Conservation (phyloP, 495 filamentous ascomycete species). For the Penicillium pancosmium region DNA sequence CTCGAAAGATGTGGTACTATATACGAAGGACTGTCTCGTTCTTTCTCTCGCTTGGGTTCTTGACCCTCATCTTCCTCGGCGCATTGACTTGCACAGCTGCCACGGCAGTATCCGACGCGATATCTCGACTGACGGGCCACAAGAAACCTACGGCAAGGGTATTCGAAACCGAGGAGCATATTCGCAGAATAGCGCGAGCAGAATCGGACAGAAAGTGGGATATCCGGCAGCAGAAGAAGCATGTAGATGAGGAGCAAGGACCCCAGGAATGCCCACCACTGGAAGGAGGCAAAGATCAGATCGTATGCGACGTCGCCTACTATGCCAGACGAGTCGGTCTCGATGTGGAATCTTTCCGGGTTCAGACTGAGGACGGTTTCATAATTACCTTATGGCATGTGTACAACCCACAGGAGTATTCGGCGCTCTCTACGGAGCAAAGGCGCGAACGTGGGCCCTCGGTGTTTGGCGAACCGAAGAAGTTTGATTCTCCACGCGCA, state of each 20-base stretch:
- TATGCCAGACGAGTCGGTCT: constrained; percentile 89
- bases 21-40: constrained; percentile 66
- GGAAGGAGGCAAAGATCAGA: constrained; percentile 77
- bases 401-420: constrained; percentile 79
- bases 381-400: constrained; percentile 87
- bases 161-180: constrained; percentile 72
- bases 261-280: constrained; percentile 64
- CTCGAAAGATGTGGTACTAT: constrained; percentile 65
- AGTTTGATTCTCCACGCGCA: constrained; percentile 5
- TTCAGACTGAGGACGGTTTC: constrained; percentile 95
- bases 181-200: constrained; percentile 52
- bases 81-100: constrained; percentile 65
- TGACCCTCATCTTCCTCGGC: constrained; percentile 74
- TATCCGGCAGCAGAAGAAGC: constrained; percentile 41
- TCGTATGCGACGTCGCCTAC: constrained; percentile 80
- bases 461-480: constrained; percentile 33
- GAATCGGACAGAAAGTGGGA: constrained; percentile 65
- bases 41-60: constrained; percentile 74
- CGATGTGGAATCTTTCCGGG: constrained; percentile 79
- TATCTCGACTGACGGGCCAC: constrained; percentile 52
- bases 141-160: constrained; percentile 62
- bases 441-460: constrained; percentile 36
- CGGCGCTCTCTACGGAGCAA: constrained; percentile 42
- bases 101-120: constrained; percentile 44
- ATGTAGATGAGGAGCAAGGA: constrained; percentile 39